These are phyloP conservation scores for Quercus lobata DNA, from an alignment of 331 rosid species.

Conservation along the genomic window DNA sequence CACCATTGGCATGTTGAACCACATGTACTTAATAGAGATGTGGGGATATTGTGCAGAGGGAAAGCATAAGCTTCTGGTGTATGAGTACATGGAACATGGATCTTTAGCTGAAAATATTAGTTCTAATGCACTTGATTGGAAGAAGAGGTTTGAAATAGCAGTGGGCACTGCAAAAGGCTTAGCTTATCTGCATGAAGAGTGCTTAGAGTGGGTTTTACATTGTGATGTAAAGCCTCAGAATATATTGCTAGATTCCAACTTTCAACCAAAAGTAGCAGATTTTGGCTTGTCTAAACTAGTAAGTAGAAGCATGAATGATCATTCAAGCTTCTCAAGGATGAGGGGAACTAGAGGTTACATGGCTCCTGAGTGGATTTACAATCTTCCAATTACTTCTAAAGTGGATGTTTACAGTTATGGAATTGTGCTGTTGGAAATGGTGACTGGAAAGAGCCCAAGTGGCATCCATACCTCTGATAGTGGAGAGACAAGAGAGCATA, in stretches of 20 bases:
- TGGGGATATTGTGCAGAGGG: conserved; percentile 77
- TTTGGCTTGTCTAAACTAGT: conserved; percentile 65
- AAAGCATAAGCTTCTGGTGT: conserved; percentile 58
- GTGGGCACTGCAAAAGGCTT: conserved; percentile 66
- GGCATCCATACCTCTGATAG: no score
- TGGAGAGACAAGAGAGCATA: no score
- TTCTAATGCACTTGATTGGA: conserved; percentile 43
- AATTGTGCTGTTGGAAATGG: no score
- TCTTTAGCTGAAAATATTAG: conserved; percentile 43
- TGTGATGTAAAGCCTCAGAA: conserved; percentile 82
- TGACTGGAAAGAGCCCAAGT: no score
- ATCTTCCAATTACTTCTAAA: no score
- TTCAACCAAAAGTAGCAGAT: conserved; percentile 62
- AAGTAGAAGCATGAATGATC: conserved; percentile 33
- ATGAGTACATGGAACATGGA: conserved; percentile 63
- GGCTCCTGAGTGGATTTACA: conserved; percentile 48
- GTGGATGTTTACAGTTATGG: no score
- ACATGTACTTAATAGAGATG: conserved; percentile 69
- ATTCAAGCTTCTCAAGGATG: conserved; percentile 46
- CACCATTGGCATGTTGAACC: conserved; percentile 64
- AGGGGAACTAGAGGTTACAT: conserved; percentile 84
- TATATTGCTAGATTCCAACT: conserved; percentile 47
- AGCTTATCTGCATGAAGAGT: conserved; percentile 74
- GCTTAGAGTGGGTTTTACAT: conserved; percentile 72
- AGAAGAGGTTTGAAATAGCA: conserved; percentile 51